Base-by-base conservation (phyloP, 2,329 filamentous ascomycete genomes). In the Apiospora malaysiana region DNA sequence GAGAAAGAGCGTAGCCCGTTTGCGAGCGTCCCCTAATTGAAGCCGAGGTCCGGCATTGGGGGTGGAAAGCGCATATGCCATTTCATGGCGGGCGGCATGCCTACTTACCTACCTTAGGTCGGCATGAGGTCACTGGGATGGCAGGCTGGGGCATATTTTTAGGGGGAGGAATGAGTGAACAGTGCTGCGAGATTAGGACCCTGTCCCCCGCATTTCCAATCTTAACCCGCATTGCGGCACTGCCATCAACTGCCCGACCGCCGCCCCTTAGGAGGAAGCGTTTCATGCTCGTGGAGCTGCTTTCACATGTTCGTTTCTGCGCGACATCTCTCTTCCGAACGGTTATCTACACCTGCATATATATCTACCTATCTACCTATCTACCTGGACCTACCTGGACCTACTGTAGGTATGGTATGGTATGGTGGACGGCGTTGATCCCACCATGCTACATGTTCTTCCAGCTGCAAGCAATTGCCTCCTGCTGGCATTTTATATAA, bases 21-120 rank as follows among this genome's bases (percentile, higher is more conserved):
- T 63, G 56, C 32, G 32, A 63, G 51, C 37, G 25, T 32, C 32
- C 16, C 56, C 56, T 40, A 40, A 63, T 63, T 40, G 56, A 63
- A 63, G 56, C 56, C 56, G 56, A 63, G 56, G 56, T 63, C 56
- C 56, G 56, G 56, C 32, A 9, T 23, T n/a, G 51, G 51, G 51
- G 14, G 32, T 32, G 32, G 51, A 32, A 37, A 37, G 51, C 51
- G 51, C 51, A 59, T 59, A 59, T 59, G 51, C 51, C 51, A 59
- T 18, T 18, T 9, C 8, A 42, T 42, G 27, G 51, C 51, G 9
- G 51, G 40, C 40, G 23, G 23, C 4, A 47, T 47, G 23, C 43
- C 3, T 45, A 8, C 43, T 8, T 45, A 45, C 3, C 7, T 45
- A 45, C 14, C 43, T 45, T 45, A 45, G 14, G 43, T 18, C 27